Percentiles rank a stretch among this genome's conserved stretches.
Conservation (phyloP, 148 eudicot species). For the Spergularia bocconei region DNA sequence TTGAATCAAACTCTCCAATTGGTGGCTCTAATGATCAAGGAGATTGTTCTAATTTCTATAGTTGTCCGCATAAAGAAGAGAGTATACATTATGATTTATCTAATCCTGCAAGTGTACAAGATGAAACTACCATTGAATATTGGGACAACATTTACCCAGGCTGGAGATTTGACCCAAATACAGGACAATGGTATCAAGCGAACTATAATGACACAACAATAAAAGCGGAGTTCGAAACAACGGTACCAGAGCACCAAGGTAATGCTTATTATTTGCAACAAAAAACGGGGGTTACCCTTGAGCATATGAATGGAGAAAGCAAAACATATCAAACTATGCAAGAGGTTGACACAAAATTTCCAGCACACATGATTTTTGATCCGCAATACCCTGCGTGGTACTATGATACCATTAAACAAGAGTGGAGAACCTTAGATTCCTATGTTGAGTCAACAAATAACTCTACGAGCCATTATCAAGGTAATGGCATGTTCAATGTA, state of each 20-base stretch:
- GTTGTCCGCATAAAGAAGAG: conserved; percentile 31
- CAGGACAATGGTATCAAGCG: conserved; percentile 77
- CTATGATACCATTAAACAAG: conserved; percentile 60
- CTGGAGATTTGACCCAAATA: conserved; percentile 61
- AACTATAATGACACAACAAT: conserved; percentile 42
- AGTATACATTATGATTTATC: conserved; percentile 29
- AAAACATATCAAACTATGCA: conserved; percentile 38
- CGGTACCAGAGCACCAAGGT: conserved; percentile 31
- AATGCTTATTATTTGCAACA: conserved; percentile 53
- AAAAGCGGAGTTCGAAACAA: conserved; percentile 31
- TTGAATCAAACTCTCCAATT: conserved; percentile 25
- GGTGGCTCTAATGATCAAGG: conserved; percentile 28
- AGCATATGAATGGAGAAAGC: conserved; percentile 34
- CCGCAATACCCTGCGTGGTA: conserved; percentile 92
- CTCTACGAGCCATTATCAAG: conserved; percentile 17
- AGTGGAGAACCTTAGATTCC: conserved; percentile 63
- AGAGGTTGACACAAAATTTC: conserved; percentile 43
- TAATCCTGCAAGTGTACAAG: conserved; percentile 29
- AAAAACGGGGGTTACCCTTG: conserved; percentile 41
- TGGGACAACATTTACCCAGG: conserved; percentile 86
- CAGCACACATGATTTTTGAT: conserved; percentile 70
- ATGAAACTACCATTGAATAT: conserved; percentile 44
- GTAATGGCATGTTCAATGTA: conserved; percentile 42
- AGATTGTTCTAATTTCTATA: conserved; percentile 19
- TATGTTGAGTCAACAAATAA: conserved; percentile 41